Base-by-base conservation (phyloP, 345 rosid genomes). In the Noccaea caerulescens region DNA sequence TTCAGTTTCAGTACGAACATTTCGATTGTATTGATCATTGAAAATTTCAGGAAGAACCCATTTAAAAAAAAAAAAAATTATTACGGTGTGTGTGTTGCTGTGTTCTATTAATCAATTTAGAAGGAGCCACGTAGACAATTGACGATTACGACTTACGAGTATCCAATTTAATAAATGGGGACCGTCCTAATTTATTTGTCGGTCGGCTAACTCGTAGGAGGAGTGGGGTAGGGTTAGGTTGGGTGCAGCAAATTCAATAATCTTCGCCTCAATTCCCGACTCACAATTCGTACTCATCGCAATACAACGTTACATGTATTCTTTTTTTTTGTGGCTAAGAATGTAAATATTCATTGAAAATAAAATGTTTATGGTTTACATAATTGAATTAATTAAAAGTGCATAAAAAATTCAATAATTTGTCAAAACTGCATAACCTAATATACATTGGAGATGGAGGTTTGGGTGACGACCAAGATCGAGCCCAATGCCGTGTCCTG, bases 161-260 rank as follows among this genome's bases (percentile, higher is more conserved):
- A 27, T 27, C 30, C 30, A 37, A 37, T 7, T 37, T 37, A 72
- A 54, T 60, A 36, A 49, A 49, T 32, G 72, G 59, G 72, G 59
- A 14, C 72, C 66, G 46, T 65, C 66, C 66, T 39, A 57, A 58
- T 73, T 73, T 73, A 73, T 57, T 3, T 1, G 72, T 47, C 77
- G 77, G 67, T 65, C n/a, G 66, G 44, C 30, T 57, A 30, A 65
- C 25, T 73, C 49, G 33, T 45, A 3, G 36, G 13, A 46, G 3
- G 1, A 32, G 76, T 62, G 49, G 76, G 69, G 69, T 63, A 72
- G 14, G 20, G 69, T 72, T 72, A 55, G 61, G 76, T 63, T 14
- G 41, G 63, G 63, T 63, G 69, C 63, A 34, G 49, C 70, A 42
- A 62, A 53, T 42, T 72, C 63, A 72, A 13, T 20, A 53, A 33